Percentiles rank a stretch among this genome's conserved stretches.
These are phyloP conservation scores for Russula sp. DNA, from an alignment of 768 basidiomycete species.

Conservation along the genomic window DNA sequence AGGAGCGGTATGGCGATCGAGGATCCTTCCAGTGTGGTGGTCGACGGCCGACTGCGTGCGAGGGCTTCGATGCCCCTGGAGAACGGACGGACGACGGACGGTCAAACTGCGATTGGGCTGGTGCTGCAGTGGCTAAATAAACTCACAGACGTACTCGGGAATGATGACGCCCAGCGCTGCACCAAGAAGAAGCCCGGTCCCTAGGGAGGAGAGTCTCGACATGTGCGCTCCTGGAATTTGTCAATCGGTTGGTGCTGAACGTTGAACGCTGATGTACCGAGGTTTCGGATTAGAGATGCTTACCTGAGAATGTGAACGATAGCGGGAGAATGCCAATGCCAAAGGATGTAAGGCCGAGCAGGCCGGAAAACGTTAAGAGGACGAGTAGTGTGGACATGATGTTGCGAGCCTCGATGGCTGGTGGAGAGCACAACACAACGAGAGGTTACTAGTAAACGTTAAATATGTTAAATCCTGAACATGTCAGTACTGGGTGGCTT, in stretches of 20 bases:
- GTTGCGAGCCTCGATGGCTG: background rate
- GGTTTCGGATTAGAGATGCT: conserved; percentile 32
- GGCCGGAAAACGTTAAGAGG: conserved; percentile 55
- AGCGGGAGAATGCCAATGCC: conserved; percentile 72
- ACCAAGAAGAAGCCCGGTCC: conserved; percentile 84
- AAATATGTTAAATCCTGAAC: too few species aligned
- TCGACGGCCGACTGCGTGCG: conserved; percentile 37
- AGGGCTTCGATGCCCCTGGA: conserved; percentile 73
- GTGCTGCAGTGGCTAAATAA: background rate
- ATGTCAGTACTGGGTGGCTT: too few species aligned
- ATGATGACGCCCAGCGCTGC: conserved; percentile 90
- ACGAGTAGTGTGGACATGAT: conserved; percentile 40
- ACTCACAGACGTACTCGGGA: conserved; percentile 68
- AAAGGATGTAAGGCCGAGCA: conserved; percentile 64
- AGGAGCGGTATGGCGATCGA: conserved; percentile 63
- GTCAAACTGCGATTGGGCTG: background rate
- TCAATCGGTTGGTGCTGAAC: background rate
- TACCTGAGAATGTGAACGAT: conserved; percentile 68
- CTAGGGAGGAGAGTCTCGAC: conserved; percentile 52
- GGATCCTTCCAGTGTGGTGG: conserved; percentile 43
- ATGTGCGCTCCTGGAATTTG: conserved; percentile 40
- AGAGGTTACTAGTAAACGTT: too few species aligned
- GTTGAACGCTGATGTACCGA: too few species aligned
- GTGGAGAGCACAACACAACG: background rate
- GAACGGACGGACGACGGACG: background rate